phyloP scores from a whole-genome alignment of 805 yeast genomes.

The Kazachstania kunashirensis region DNA sequence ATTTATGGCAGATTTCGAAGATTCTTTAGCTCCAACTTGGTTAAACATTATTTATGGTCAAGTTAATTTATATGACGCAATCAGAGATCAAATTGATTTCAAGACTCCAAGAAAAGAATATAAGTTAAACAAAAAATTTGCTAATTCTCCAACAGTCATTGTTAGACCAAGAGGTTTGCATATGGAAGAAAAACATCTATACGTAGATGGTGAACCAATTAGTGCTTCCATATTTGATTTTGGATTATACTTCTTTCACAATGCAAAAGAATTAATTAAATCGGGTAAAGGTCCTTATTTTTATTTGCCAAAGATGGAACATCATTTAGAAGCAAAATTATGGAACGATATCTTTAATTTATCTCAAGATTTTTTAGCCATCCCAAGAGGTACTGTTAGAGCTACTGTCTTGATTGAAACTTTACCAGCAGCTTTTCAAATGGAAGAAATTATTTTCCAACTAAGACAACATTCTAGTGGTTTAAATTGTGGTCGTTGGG shows the following conservation, averaged over 20 bases:
- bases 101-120: slow-evolving; percentile 33
- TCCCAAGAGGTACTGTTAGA: slow-evolving; percentile 68
- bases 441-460: slow-evolving; percentile 75
- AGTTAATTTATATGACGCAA: slow-evolving; percentile 66
- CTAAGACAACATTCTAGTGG: slow-evolving; percentile 71
- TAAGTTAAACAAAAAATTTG: slow-evolving; percentile 36
- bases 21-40: slow-evolving; percentile 81
- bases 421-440: slow-evolving; percentile 76
- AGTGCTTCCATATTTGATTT: slow-evolving; percentile 73
- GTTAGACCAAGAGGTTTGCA: slow-evolving; percentile 91
- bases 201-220: slow-evolving; percentile 66
- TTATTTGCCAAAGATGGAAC: slow-evolving; percentile 80
- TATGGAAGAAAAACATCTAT: slow-evolving; percentile 61
- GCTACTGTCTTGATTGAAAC: slow-evolving; percentile 79
- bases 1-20: slow-evolving; percentile 82
- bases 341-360: slow-evolving; percentile 77
- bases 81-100: slow-evolving; percentile 56
- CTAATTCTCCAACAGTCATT: slow-evolving; percentile 55
- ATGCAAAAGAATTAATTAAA: slow-evolving; percentile 50
- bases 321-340: slow-evolving; percentile 68
- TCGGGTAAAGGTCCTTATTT: slow-evolving; percentile 74
- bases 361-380: slow-evolving; percentile 59
- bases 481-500: slow-evolving; percentile 85
- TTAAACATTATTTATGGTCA: slow-evolving; percentile 70
- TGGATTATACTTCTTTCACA: slow-evolving; percentile 68